Evolutionary conservation across 495 filamentous ascomycete genomes (phyloP).

Genomic region (Aspergillus mulundensis): DNA sequence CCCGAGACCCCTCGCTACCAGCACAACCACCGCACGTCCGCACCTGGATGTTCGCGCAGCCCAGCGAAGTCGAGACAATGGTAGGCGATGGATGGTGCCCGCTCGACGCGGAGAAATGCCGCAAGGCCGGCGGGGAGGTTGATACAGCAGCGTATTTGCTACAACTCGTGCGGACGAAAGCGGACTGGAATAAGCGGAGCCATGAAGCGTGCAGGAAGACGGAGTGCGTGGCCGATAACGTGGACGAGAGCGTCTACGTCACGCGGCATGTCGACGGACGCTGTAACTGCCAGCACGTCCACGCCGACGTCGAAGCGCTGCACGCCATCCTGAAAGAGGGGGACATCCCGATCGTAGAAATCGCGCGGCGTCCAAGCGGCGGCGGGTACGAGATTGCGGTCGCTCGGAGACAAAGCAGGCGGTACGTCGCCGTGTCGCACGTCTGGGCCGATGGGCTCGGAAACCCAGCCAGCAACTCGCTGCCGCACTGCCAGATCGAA

Average conservation of each 20-base stretch:
- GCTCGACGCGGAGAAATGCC: background rate
- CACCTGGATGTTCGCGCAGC: background rate
- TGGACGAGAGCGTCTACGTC: background rate
- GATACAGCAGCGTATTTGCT: background rate
- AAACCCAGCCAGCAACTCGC: background rate
- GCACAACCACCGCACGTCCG: too few species aligned
- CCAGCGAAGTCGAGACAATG: background rate
- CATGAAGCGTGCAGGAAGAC: background rate
- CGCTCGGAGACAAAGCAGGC: background rate
- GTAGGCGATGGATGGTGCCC: background rate
- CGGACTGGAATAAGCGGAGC: background rate
- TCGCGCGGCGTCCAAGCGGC: background rate
- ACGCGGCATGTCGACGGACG: background rate
- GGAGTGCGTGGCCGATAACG: background rate
- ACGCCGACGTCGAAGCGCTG: background rate
- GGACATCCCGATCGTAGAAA: background rate
- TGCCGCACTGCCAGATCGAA: background rate
- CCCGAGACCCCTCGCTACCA: too few species aligned
- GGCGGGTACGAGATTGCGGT: background rate
- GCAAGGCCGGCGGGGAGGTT: background rate
- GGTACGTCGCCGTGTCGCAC: background rate
- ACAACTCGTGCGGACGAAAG: background rate
- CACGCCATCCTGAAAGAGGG: background rate
- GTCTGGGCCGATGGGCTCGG: background rate
- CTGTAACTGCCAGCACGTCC: background rate